Base-by-base conservation (phyloP, 108 stramenopile genomes). In the Nitzschia inconspicua region DNA sequence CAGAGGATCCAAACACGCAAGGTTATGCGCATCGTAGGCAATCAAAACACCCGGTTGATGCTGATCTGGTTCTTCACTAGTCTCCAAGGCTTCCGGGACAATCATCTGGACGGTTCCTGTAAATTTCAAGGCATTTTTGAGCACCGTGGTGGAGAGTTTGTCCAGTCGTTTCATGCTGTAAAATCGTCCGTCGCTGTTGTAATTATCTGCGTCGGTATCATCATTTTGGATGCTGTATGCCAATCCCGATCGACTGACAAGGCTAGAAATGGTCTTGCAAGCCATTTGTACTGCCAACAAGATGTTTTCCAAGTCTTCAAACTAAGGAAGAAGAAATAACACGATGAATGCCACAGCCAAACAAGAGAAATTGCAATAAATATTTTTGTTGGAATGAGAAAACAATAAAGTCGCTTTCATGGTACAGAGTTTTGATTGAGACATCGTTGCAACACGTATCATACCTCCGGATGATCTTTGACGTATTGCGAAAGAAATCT, bases 111-210 rank as follows among this genome's bases (percentile, higher is more conserved):
- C 54, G 22, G 85, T 85, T 0, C 93, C 93, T 3, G 89, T 90
- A 58, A 89, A 95, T 26, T 77, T 73, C 14, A 99, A 70, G 10
- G 96, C 94, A 76, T 96, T 98, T 57, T 90, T 89, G 23, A 99
- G 68, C n/a, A 98, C 96, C 14, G 85, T 93, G 61, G 97, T 96
- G 23, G 94, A 91, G 24, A 99, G 71, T 51, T 94, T 75, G 75
- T 99, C 97, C 9, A 99, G 84, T 57, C 98, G 96, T 85, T 98
- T 98, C 84, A 95, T 94, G 46, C 79, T 79, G 63, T 96, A 93
- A 23, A 82, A 93, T 5, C 95, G 77, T 23, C 88, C 81, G 77
- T 96, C 95, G 40, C 40, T 48, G 27, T 47, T 48, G 27, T 26
- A 28, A 2, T 57, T 41, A 13, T 44, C 53, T 1, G 6, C 48